These are phyloP conservation scores for Calendula officinalis DNA, from an alignment of 129 eudicot species.

Conservation along the genomic window DNA sequence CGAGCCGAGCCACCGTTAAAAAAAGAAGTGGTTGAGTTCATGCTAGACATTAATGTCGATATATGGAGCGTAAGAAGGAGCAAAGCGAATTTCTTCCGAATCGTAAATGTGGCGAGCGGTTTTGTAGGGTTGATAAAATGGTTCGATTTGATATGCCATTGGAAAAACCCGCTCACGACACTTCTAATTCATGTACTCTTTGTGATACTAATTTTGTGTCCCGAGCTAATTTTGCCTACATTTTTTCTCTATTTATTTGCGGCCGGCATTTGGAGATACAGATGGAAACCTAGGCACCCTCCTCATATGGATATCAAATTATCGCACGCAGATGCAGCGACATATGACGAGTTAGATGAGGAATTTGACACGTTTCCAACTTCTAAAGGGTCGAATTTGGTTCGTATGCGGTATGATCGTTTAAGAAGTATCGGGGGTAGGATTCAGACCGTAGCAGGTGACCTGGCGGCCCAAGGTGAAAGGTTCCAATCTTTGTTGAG, in stretches of 20 bases:
- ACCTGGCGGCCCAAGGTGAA: constrained; percentile 82
- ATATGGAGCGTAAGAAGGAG: constrained; percentile 81
- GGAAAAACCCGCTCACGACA: constrained; percentile 88
- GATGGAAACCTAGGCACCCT: constrained; percentile 92
- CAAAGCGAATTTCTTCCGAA: constrained; percentile 75
- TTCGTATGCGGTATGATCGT: constrained; percentile 84
- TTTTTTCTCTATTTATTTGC: constrained; percentile 66
- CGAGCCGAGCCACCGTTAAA: constrained; percentile 82
- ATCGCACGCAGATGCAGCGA: constrained; percentile 65
- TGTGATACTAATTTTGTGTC: constrained; percentile 54
- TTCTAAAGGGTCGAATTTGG: constrained; percentile 43
- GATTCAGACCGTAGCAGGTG: constrained; percentile 79
- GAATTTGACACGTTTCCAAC: constrained; percentile 88
- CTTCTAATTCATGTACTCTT: constrained; percentile 68
- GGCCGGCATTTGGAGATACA: constrained; percentile 67
- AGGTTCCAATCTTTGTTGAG: constrained; percentile 62
- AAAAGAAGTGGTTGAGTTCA: constrained; percentile 73
- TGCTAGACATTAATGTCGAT: constrained; percentile 68
- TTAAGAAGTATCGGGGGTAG: constrained; percentile 82
- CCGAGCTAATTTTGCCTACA: constrained; percentile 75
- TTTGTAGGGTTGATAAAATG: constrained; percentile 50
- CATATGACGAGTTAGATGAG: constrained; percentile 73
- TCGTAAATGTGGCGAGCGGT: constrained; percentile 48
- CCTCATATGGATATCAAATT: constrained; percentile 84
- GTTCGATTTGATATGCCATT: constrained; percentile 75